phyloP scores from a whole-genome alignment of 2,329 filamentous ascomycete genomes.

The Cladophialophora carrionii region DNA sequence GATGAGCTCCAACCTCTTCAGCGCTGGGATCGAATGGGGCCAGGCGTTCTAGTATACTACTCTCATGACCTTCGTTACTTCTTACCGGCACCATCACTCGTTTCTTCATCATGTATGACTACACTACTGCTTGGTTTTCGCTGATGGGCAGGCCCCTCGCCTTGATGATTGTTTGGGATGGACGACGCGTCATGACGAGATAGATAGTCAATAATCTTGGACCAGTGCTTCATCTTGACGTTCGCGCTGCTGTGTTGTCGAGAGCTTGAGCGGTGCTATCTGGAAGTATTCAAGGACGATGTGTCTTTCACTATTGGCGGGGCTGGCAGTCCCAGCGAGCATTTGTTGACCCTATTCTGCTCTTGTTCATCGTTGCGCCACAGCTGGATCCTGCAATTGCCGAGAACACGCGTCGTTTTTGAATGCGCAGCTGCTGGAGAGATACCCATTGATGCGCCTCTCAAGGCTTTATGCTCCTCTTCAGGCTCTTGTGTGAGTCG shows the following conservation, averaged over 20 bases:
- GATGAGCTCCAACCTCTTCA: neutral
- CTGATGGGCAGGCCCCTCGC: neutral
- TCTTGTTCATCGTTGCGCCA: neutral
- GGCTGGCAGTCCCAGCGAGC: neutral
- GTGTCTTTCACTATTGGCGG: neutral
- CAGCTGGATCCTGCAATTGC: neutral
- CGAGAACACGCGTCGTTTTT: neutral
- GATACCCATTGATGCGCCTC: neutral
- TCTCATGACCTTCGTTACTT: neutral
- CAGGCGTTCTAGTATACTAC: neutral
- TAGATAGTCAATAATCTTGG: neutral
- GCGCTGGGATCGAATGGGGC: neutral
- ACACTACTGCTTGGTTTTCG: neutral
- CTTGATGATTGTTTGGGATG: neutral
- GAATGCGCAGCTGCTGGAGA: neutral
- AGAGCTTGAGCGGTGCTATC: neutral
- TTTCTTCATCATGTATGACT: neutral
- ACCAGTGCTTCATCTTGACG: neutral
- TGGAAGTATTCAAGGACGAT: neutral
- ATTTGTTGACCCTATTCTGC: neutral
- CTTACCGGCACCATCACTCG: neutral
- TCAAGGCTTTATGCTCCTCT: neutral
- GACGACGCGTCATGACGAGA: neutral
- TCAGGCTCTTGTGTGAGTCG: neutral
- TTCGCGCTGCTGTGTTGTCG: neutral